Conservation (phyloP, 106 monocot species). For the Narthecium ossifragum region DNA sequence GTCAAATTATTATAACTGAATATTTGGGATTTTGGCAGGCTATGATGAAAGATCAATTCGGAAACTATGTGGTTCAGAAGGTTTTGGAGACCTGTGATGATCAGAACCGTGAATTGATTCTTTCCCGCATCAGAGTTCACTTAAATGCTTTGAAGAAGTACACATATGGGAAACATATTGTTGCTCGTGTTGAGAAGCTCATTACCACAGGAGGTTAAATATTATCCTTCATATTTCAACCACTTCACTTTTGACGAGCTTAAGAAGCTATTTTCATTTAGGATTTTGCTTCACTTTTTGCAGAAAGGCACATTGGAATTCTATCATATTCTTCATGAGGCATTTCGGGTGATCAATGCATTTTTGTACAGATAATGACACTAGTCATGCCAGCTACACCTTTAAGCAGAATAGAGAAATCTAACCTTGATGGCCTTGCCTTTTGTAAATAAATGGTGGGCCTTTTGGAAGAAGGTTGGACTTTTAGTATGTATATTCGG, state of each 20-base stretch:
- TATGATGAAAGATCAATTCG: constrained; percentile 41
- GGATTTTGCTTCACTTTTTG: neutral
- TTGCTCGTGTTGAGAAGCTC: constrained; percentile 30
- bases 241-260: too few species aligned
- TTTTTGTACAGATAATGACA: constrained; percentile 11
- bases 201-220: constrained; percentile 18
- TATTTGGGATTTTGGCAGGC: constrained; percentile 9
- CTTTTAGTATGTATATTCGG: constrained; percentile 13
- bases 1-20: too few species aligned
- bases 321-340: constrained; percentile 2
- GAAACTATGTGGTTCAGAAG: constrained; percentile 34
- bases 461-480: constrained; percentile 5
- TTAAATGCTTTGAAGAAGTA: constrained; percentile 28
- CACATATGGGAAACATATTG: constrained; percentile 33
- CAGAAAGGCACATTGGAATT: constrained; percentile 8
- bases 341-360: too few species aligned
- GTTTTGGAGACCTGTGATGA: constrained; percentile 31
- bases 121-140: constrained; percentile 27
- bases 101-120: constrained; percentile 19
- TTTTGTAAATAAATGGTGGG: constrained; percentile 12
- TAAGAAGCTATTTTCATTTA: too few species aligned
- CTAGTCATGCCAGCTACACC: neutral
- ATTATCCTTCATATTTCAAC: neutral
- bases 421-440: neutral
- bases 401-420: neutral